Conservation (phyloP, 2,329 filamentous ascomycete genomes). For the Trichoderma sp. region DNA sequence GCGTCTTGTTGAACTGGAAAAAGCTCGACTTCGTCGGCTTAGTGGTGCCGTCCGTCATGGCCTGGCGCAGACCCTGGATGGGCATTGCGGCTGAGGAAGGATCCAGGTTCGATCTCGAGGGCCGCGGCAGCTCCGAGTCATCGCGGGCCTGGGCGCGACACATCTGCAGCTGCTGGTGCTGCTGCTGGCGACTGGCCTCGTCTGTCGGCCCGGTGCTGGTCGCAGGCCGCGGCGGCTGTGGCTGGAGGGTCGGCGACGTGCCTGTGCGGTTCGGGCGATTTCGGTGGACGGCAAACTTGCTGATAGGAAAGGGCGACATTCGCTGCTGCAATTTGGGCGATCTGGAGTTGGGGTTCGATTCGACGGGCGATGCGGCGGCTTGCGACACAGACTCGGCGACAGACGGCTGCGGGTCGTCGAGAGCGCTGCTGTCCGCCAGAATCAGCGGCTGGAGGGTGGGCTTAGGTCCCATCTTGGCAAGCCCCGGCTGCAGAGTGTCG, state of each 20-base stretch:
- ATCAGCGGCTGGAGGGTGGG: conserved; percentile 60
- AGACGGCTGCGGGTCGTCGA: conserved; percentile 35
- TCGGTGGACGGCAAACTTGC: conserved; percentile 44
- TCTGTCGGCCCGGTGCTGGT: conserved; percentile 26
- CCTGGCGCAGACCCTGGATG: conserved; percentile 33
- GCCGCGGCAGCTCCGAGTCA: conserved; percentile 30
- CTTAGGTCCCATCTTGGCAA: conserved; percentile 57
- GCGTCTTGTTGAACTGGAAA: conserved; percentile 54
- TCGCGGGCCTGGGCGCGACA: conserved; percentile 36
- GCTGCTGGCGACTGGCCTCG: conserved; percentile 30
- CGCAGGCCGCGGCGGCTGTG: conserved; percentile 25
- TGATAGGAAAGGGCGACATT: conserved; percentile 50
- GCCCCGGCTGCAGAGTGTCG: conserved; percentile 13
- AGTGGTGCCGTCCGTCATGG: conserved; percentile 44
- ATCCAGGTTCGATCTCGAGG: conserved; percentile 35
- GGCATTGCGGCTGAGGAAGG: conserved; percentile 32
- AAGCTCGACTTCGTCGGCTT: conserved; percentile 54
- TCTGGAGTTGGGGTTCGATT: conserved; percentile 46
- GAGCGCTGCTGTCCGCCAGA: conserved; percentile 48
- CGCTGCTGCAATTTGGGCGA: conserved; percentile 50
- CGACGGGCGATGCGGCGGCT: conserved; percentile 39
- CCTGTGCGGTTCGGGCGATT: conserved; percentile 35
- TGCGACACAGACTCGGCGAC: conserved; percentile 38
- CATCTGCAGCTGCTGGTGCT: conserved; percentile 31
- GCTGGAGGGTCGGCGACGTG: conserved; percentile 27